These are phyloP conservation scores for Penicillium concentricum DNA, from an alignment of 2,329 filamentous ascomycete genomes.

Conservation along the genomic window DNA sequence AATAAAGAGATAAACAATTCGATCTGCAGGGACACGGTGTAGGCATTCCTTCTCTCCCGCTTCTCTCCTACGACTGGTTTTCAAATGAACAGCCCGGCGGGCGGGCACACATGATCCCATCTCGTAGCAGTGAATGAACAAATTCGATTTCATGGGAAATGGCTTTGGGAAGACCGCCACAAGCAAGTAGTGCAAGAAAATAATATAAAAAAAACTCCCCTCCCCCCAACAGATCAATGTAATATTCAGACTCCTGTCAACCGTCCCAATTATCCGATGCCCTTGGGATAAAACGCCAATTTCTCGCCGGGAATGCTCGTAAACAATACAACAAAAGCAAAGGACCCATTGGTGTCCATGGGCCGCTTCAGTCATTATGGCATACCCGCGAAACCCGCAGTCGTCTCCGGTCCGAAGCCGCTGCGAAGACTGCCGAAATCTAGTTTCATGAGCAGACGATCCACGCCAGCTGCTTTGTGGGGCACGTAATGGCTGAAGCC, in stretches of 20 bases:
- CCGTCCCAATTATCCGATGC: not conserved
- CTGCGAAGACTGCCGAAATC: conserved; percentile 53
- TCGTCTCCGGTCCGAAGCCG: conserved; percentile 14
- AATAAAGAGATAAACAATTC: not conserved
- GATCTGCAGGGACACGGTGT: not conserved
- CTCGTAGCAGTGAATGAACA: conserved; percentile 4
- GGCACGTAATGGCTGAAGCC: conserved; percentile 59
- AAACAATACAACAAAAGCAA: not conserved
- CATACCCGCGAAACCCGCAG: conserved; percentile 12
- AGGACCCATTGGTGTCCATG: not conserved
- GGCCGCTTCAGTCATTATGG: conserved; percentile 2
- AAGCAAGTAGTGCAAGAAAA: not conserved
- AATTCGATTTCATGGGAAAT: not conserved
- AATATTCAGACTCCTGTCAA: not conserved
- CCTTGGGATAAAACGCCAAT: conserved; percentile 5
- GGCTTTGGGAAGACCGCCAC: not conserved
- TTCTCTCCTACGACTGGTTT: not conserved
- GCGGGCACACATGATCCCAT: conserved; percentile 2
- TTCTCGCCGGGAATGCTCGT: not conserved
- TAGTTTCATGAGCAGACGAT: conserved; percentile 86
- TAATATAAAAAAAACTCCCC: not conserved
- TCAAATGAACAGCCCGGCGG: not conserved
- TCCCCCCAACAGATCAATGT: not conserved
- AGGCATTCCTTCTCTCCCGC: not conserved
- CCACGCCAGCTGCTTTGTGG: conserved; percentile 73